Evolutionary conservation across 495 filamentous ascomycete genomes (phyloP).

Genomic region (Hyaloscypha finlandica): DNA sequence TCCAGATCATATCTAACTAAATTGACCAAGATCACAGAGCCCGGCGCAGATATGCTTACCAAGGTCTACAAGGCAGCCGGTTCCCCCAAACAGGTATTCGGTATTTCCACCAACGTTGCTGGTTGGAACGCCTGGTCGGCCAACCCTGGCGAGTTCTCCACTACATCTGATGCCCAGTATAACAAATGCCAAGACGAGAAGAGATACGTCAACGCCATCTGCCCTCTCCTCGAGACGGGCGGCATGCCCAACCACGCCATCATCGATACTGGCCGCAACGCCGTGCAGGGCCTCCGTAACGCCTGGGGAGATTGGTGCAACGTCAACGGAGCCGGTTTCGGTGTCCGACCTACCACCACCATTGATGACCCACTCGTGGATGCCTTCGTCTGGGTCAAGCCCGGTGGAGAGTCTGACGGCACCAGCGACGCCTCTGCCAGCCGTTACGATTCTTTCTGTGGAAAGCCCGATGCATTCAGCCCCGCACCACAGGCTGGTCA

Average conservation of each 20-base stretch:
- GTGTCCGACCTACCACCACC: conserved; percentile 62
- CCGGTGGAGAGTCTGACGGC: conserved; percentile 79
- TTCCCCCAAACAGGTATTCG: conserved; percentile 65
- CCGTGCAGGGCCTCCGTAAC: conserved; percentile 63
- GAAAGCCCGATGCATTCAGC: conserved; percentile 52
- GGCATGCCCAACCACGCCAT: conserved; percentile 74
- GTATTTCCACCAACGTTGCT: conserved; percentile 74
- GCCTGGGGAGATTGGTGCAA: conserved; percentile 87
- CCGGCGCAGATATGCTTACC: conserved; percentile 67
- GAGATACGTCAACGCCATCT: conserved; percentile 66
- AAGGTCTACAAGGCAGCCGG: conserved; percentile 66
- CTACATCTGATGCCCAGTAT: conserved; percentile 54
- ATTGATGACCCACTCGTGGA: conserved; percentile 64
- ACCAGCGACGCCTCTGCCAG: conserved; percentile 60
- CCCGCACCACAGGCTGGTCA: conserved; percentile 74
- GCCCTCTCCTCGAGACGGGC: conserved; percentile 54
- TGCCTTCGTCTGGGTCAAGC: conserved; percentile 83
- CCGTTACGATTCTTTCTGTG: conserved; percentile 75
- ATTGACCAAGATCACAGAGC: conserved; percentile 34
- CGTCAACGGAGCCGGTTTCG: conserved; percentile 72
- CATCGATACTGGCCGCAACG: conserved; percentile 66
- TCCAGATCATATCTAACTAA: background rate
- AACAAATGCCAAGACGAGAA: conserved; percentile 70
- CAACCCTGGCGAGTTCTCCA: conserved; percentile 63
- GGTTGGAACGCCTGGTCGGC: conserved; percentile 68